phyloP scores from a whole-genome alignment of 306 rosid genomes.

The Trifolium pratense region DNA sequence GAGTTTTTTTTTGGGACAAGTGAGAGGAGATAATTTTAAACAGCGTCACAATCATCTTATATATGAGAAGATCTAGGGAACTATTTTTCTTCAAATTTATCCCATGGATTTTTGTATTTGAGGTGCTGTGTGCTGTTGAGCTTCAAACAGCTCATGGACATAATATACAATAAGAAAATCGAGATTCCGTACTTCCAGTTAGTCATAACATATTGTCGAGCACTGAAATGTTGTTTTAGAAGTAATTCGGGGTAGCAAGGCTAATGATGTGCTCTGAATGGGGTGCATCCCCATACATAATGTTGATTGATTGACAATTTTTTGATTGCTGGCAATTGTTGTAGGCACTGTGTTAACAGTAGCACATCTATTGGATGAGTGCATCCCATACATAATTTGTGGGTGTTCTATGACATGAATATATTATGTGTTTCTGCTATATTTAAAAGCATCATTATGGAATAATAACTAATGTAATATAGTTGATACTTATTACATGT shows the following conservation, averaged over 20 bases:
- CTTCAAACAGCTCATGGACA: not conserved
- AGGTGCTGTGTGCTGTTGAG: slow-evolving; percentile 4
- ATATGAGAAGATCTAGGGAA: not conserved
- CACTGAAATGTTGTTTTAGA: slow-evolving; percentile 4
- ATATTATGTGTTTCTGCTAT: not conserved
- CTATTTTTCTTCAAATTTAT: not conserved
- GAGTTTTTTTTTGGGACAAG: too few species aligned
- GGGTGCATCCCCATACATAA: too few species aligned
- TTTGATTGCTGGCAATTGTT: slow-evolving; percentile 4
- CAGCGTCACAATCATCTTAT: not conserved
- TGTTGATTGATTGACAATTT: slow-evolving; percentile 1
- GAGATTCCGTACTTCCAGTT: not conserved
- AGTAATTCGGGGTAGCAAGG: not conserved
- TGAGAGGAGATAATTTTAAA: not conserved
- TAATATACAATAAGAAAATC: not conserved
- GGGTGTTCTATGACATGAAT: not conserved
- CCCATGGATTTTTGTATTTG: slow-evolving; percentile 1
- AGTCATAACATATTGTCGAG: not conserved
- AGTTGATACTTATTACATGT: not conserved
- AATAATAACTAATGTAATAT: not conserved
- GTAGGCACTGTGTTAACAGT: not conserved
- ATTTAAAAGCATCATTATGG: not conserved
- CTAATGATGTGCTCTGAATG: not conserved
- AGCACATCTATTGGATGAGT: not conserved
- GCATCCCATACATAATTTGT: not conserved